Evolutionary conservation across 768 basidiomycete species (phyloP), one percentile per base, ranked within the genome.

Genomic region (Rhizopogon vinicolor): DNA sequence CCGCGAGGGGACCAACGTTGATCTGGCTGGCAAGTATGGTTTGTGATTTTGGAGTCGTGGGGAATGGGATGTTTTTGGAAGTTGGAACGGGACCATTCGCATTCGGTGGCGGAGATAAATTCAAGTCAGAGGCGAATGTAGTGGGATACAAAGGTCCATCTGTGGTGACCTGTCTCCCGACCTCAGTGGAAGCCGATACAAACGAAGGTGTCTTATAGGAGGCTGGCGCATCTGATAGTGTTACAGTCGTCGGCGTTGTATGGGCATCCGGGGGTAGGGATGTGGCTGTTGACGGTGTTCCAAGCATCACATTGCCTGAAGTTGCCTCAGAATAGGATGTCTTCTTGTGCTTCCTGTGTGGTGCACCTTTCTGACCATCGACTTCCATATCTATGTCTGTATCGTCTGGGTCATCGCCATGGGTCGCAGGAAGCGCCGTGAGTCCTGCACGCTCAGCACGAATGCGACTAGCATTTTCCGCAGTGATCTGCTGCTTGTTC

Each of bases 381-480:
- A 22, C 50, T 48, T 52, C 51, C 1, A 51, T 19, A 43, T 51
- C 51, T 1, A 49, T 19, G 25, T 56, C 53, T 54, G 52, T 57
- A 28, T 35, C 45, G 57, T 46, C 53, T n/a, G 22, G 4, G 9
- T 22, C 25, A 2, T 13, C 33, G n/a, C 28, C 18, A n/a, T 33
- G 53, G 35, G 51, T 12, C 18, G 22, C 39, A 7, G 50, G 6
- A 14, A 28, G 10, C 12, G 35, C 25, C 13, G 37, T 19, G 40
- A 41, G 50, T n/a, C 52, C 50, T 43, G 59, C 44, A 22, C 37
- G 42, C 52, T 68, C 57, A 16, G 65, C 62, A 33, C 58, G 62
- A n/a, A 72, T 68, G 44, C 58, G 64, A 12, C 61, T 53, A 6
- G 65, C 68, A 39, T 66, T 62, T 44, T 73, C 67, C 7, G 62